Percentiles rank a stretch among this genome's conserved stretches.
These are phyloP conservation scores for Tetradesmus obliquus DNA, from an alignment of 139 green algal genomes.

Conservation along the genomic window DNA sequence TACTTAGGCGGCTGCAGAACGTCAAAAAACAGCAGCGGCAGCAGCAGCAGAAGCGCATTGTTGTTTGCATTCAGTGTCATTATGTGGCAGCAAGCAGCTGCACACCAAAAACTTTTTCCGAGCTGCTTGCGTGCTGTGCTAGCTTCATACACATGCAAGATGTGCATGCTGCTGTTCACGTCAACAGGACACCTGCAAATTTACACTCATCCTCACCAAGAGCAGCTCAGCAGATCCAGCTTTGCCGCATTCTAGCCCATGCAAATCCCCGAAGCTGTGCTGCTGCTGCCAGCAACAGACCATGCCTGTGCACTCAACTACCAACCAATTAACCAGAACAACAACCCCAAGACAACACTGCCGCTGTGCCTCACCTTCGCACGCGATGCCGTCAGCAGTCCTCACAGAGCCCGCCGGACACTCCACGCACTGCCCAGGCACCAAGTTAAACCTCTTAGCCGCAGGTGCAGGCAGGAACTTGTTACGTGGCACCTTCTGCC, in stretches of 20 bases:
- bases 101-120: no score
- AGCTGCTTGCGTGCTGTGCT: no score
- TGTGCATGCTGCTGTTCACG: no score
- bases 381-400: conserved; percentile 7
- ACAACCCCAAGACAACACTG: not conserved
- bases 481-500: not conserved
- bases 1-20: not conserved
- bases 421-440: conserved; percentile 28
- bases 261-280: no score
- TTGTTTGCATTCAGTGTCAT: not conserved
- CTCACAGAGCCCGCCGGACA: not conserved
- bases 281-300: no score
- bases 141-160: no score
- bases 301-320: no score
- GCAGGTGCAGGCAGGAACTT: conserved; percentile 8
- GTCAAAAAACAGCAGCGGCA: not conserved
- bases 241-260: no score
- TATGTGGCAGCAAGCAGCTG: no score
- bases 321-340: not conserved
- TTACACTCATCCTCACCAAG: no score
- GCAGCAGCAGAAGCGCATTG: not conserved
- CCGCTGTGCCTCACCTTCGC: conserved; percentile 1
- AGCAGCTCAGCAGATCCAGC: no score
- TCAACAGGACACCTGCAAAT: no score
- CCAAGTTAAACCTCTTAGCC: conserved; percentile 10